Evolutionary conservation across 257 asterid genomes (phyloP).

Genomic region (Marsdenia floribunda): DNA sequence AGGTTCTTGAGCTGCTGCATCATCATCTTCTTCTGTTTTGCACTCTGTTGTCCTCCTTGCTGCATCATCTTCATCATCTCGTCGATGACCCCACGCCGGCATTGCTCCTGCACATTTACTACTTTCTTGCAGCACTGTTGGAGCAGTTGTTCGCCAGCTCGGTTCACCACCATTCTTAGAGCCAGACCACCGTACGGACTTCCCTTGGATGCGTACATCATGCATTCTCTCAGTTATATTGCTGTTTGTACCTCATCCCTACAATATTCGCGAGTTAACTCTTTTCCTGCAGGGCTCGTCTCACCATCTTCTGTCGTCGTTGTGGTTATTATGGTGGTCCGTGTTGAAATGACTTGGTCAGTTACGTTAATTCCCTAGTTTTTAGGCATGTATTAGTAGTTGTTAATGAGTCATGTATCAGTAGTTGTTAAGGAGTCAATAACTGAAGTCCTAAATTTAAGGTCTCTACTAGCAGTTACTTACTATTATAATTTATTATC

Average conservation of each 20-base stretch:
- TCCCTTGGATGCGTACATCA: background rate
- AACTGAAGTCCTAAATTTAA: no score
- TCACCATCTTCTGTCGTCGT: no score
- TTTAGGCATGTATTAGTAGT: no score
- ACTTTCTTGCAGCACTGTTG: background rate
- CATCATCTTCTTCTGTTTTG: background rate
- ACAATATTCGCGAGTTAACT: no score
- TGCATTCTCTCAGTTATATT: background rate
- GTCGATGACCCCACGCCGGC: background rate
- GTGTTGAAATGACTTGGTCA: no score
- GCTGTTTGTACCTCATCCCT: background rate
- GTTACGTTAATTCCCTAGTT: no score
- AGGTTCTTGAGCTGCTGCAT: background rate
- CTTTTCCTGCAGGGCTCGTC: no score
- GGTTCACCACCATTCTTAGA: background rate
- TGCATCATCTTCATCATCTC: background rate
- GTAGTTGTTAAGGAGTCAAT: no score
- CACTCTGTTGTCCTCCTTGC: background rate
- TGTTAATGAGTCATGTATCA: no score
- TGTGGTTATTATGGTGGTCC: no score
- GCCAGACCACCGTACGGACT: background rate
- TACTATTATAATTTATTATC: no score
- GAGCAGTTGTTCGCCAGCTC: background rate
- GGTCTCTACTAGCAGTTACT: no score
- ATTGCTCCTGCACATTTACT: background rate